Percentiles rank a stretch among this genome's conserved stretches.
phyloP scores from a whole-genome alignment of 345 rosid species.

The Raphanus raphanistrum region DNA sequence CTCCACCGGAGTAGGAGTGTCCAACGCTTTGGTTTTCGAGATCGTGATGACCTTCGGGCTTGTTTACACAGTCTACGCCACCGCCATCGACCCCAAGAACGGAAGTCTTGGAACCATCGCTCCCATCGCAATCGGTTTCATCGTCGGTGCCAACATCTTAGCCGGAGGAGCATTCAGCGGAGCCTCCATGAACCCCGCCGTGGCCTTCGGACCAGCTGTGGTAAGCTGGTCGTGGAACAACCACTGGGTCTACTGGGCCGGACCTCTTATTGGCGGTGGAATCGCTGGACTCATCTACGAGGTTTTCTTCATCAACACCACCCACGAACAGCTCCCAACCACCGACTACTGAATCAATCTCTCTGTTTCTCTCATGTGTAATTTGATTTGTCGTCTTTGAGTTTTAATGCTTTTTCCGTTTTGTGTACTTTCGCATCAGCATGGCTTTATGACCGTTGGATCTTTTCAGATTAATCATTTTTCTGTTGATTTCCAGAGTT shows the following conservation, averaged over 20 bases:
- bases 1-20: constrained; percentile 67
- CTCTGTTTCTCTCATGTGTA: constrained; percentile 23
- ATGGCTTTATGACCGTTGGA: constrained; percentile 28
- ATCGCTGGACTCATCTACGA: constrained; percentile 80
- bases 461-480: constrained; percentile 16
- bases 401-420: constrained; percentile 10
- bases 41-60: constrained; percentile 94
- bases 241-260: constrained; percentile 98
- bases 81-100: constrained; percentile 84
- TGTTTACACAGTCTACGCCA: constrained; percentile 90
- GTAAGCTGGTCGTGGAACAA: constrained; percentile 88
- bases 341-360: constrained; percentile 61
- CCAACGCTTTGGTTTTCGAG: constrained; percentile 84
- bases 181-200: constrained; percentile 97
- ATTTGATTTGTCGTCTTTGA: constrained; percentile 22
- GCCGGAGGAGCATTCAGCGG: constrained; percentile 93
- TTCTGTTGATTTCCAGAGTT: constrained; percentile 14
- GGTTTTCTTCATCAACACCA: constrained; percentile 55
- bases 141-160: constrained; percentile 86
- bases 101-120: constrained; percentile 73
- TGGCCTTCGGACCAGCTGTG: constrained; percentile 88
- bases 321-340: constrained; percentile 64
- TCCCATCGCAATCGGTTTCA: constrained; percentile 86
- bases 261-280: constrained; percentile 86
- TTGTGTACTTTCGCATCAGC: constrained; percentile 18